phyloP scores from a whole-genome alignment of 768 basidiomycete species.

The Leccinum fibrillosum region DNA sequence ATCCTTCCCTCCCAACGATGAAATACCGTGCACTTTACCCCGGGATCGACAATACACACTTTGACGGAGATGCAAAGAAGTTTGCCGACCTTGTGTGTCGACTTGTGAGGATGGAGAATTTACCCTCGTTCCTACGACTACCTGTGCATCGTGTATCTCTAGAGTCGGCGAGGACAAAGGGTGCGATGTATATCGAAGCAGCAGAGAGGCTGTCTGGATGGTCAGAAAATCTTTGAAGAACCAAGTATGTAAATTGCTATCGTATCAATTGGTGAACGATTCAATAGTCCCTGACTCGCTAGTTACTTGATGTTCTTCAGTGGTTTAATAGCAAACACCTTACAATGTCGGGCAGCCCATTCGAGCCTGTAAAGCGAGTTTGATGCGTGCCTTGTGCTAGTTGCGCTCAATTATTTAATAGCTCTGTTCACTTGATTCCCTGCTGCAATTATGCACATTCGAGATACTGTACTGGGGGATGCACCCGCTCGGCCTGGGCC shows the following conservation, averaged over 20 bases:
- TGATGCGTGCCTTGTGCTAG: too few species aligned
- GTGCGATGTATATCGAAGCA: conserved; percentile 16
- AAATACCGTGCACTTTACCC: conserved; percentile 20
- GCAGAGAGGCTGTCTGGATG: conserved; percentile 20
- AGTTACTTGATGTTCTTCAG: too few species aligned
- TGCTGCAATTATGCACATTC: not conserved
- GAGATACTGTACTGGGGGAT: not conserved
- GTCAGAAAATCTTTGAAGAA: conserved; percentile 24
- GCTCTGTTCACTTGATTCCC: too few species aligned
- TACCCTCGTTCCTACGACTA: conserved; percentile 16
- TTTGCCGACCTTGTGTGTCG: conserved; percentile 19
- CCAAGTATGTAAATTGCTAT: not conserved
- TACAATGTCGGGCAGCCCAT: too few species aligned
- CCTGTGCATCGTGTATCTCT: conserved; percentile 26
- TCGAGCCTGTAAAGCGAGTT: too few species aligned
- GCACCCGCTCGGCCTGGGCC: too few species aligned
- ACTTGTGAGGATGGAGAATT: conserved; percentile 14
- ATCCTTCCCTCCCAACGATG: conserved; percentile 26
- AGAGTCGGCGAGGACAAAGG: conserved; percentile 19
- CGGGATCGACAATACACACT: conserved; percentile 15
- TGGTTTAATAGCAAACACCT: too few species aligned
- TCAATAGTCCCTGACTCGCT: not conserved
- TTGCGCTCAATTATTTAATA: too few species aligned
- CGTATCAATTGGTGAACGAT: not conserved
- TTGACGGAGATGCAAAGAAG: conserved; percentile 24